Evolutionary conservation across 805 yeast species (phyloP).

Genomic region (Pichia ethanolica): DNA sequence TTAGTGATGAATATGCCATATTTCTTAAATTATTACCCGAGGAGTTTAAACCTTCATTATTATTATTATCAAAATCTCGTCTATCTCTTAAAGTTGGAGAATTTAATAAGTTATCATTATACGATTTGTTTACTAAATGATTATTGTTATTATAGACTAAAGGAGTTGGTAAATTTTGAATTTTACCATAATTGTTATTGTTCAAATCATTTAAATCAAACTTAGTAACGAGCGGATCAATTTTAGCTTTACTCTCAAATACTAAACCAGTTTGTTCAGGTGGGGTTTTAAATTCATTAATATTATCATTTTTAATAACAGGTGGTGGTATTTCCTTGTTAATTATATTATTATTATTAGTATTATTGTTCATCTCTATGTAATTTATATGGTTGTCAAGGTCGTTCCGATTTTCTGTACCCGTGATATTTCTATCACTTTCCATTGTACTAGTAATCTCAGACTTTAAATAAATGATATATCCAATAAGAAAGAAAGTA

Average conservation of each 20-base stretch:
- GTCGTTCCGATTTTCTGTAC: too few species aligned
- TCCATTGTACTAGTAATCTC: too few species aligned
- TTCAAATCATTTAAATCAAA: neutral
- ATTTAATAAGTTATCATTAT: neutral
- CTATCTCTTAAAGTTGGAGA: neutral
- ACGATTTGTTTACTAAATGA: neutral
- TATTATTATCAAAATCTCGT: neutral
- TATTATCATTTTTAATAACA: neutral
- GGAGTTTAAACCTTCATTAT: neutral
- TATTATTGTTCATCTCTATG: too few species aligned
- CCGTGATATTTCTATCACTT: too few species aligned
- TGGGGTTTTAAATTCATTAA: conserved; percentile 6
- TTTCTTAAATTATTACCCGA: neutral
- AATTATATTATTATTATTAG: neutral
- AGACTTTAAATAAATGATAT: too few species aligned
- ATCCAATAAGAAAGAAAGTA: too few species aligned
- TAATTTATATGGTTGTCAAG: too few species aligned
- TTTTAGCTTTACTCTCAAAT: neutral
- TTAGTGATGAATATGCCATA: neutral
- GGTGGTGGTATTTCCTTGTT: neutral
- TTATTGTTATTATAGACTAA: neutral
- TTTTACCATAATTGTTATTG: conserved; percentile 3
- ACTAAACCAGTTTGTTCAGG: conserved; percentile 1
- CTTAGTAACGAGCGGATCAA: too few species aligned
- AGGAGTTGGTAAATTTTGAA: conserved; percentile 22